These are phyloP conservation scores for Talaromyces sp. DNA, from an alignment of 2,329 filamentous ascomycete genomes.

Conservation along the genomic window DNA sequence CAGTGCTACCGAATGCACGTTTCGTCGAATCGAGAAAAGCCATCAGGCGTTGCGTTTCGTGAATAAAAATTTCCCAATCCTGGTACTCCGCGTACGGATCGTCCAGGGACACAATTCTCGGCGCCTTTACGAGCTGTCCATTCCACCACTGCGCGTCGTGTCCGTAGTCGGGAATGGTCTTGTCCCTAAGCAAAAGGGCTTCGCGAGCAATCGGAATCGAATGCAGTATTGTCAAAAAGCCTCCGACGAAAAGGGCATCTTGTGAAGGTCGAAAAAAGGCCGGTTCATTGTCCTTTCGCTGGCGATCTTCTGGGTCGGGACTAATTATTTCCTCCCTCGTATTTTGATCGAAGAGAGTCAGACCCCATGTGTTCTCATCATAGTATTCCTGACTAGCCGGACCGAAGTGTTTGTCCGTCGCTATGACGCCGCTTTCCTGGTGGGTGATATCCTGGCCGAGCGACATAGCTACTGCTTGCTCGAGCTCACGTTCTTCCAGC, in stretches of 20 bases:
- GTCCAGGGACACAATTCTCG: conserved; percentile 47
- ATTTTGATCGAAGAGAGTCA: conserved; percentile 47
- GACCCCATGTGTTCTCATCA: conserved; percentile 52
- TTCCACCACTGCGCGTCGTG: conserved; percentile 60
- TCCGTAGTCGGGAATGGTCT: conserved; percentile 49
- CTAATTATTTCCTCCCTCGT: conserved; percentile 53
- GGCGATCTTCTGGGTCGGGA: conserved; percentile 47
- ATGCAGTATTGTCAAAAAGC: conserved; percentile 58
- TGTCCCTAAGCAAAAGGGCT: conserved; percentile 48
- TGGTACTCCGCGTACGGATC: conserved; percentile 28
- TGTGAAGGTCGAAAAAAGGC: conserved; percentile 55
- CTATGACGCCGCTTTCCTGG: conserved; percentile 54
- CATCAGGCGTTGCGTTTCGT: conserved; percentile 58
- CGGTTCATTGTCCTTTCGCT: conserved; percentile 46
- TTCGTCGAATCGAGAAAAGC: conserved; percentile 56
- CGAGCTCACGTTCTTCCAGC: conserved; percentile 41
- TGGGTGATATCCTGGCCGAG: conserved; percentile 37
- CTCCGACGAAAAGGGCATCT: conserved; percentile 51
- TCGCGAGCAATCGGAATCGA: conserved; percentile 57
- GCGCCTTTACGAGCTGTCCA: conserved; percentile 48
- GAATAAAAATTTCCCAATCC: conserved; percentile 45
- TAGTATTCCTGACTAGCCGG: conserved; percentile 54
- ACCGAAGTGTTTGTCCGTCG: conserved; percentile 43
- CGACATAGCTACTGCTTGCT: conserved; percentile 45
- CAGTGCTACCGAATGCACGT: conserved; percentile 55